phyloP scores from a whole-genome alignment of 331 rosid species.

The Quercus tomentella region DNA sequence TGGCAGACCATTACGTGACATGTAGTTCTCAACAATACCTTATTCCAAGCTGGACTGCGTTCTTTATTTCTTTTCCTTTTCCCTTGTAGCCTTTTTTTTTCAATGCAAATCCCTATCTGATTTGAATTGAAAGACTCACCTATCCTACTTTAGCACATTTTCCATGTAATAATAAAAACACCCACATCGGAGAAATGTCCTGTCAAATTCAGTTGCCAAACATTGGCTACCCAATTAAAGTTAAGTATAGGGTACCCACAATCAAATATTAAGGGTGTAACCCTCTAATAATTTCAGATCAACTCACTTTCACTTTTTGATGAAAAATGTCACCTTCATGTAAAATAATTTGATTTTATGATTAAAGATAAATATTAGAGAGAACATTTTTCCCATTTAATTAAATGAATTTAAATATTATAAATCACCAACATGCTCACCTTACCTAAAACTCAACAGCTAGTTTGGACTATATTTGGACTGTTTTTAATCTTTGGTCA shows the following conservation, averaged over 20 bases:
- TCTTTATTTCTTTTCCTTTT: neutral
- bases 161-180: neutral
- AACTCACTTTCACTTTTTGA: neutral
- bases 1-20: constrained; percentile 15
- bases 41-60: neutral
- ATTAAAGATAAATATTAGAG: no score
- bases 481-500: no score
- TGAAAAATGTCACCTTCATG: no score
- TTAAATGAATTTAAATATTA: no score
- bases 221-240: neutral
- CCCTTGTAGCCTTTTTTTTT: neutral
- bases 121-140: constrained; percentile 10
- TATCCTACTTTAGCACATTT: neutral
- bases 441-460: neutral
- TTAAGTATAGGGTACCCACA: neutral
- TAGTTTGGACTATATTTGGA: no score
- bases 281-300: neutral
- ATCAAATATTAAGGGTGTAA: neutral
- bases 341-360: no score
- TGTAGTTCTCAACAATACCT: no score
- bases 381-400: no score
- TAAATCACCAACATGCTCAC: neutral
- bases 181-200: neutral
- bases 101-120: neutral
- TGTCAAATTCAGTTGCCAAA: neutral